Evolutionary conservation across 2,329 filamentous ascomycete species (phyloP).

Genomic region (Colletotrichum tabaci): DNA sequence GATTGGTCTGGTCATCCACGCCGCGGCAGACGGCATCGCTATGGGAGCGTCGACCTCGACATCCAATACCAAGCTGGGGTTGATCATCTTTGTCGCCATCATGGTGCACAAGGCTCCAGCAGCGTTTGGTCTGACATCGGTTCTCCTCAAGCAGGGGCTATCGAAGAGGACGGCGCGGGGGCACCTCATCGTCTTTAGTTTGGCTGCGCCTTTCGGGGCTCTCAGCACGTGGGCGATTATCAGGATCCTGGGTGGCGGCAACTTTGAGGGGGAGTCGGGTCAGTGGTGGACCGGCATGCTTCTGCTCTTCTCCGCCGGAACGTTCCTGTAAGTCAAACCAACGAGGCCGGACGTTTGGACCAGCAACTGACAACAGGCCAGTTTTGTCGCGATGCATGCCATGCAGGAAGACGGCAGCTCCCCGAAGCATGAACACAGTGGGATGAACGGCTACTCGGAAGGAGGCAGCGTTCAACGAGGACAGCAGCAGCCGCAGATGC

Average conservation of each 20-base stretch:
- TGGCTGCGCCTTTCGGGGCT: slow-evolving; percentile 90
- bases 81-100: slow-evolving; percentile 95
- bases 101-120: slow-evolving; percentile 98
- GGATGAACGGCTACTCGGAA: slow-evolving; percentile 66
- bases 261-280: slow-evolving; percentile 71
- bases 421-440: slow-evolving; percentile 66
- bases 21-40: slow-evolving; percentile 94
- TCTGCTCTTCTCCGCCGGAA: slow-evolving; percentile 94
- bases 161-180: slow-evolving; percentile 87
- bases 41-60: slow-evolving; percentile 90
- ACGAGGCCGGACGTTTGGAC: not conserved
- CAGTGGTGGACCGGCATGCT: slow-evolving; percentile 94
- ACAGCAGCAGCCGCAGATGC: slow-evolving; percentile 71
- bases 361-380: slow-evolving; percentile 52
- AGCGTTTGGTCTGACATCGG: slow-evolving; percentile 92
- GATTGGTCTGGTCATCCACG: slow-evolving; percentile 94
- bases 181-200: slow-evolving; percentile 91
- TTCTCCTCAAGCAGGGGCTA: slow-evolving; percentile 90
- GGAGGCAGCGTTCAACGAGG: slow-evolving; percentile 62
- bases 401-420: slow-evolving; percentile 83
- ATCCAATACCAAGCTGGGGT: slow-evolving; percentile 80
- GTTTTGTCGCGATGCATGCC: slow-evolving; percentile 98
- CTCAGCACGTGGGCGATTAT: slow-evolving; percentile 87
- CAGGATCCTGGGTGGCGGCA: slow-evolving; percentile 77
- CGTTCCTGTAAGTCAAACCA: slow-evolving; percentile 81